Evolutionary conservation across 2,329 filamentous ascomycete genomes (phyloP).

Genomic region (Pezicula neosporulosa): DNA sequence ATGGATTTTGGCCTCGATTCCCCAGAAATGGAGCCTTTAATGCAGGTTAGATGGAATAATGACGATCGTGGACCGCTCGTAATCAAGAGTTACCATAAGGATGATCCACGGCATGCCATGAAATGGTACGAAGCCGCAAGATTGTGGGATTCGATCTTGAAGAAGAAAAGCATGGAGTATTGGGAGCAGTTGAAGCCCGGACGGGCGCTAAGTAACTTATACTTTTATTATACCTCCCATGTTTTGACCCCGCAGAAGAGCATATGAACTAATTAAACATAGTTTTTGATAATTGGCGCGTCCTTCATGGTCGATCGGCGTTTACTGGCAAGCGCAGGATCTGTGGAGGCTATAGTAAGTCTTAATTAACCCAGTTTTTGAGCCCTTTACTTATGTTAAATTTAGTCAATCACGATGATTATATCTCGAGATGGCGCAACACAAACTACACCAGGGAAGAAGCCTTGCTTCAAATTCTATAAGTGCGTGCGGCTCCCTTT

Average conservation of each 20-base stretch:
- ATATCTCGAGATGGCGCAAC: conserved; percentile 70
- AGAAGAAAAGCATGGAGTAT: conserved; percentile 62
- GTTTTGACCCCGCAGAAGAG: not conserved
- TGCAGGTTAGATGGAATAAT: conserved; percentile 88
- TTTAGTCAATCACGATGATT: conserved; percentile 76
- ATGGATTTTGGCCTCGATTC: conserved; percentile 31
- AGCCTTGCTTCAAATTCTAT: conserved; percentile 23
- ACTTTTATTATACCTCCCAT: not conserved
- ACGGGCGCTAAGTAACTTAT: conserved; percentile 63
- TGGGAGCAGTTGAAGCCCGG: conserved; percentile 82
- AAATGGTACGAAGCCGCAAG: conserved; percentile 79
- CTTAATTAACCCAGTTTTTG: not conserved
- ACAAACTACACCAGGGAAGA: conserved; percentile 52
- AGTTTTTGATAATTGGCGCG: conserved; percentile 97
- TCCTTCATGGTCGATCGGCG: conserved; percentile 79
- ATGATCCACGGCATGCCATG: conserved; percentile 4
- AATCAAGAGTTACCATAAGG: conserved; percentile 19
- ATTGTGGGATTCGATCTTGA: conserved; percentile 69
- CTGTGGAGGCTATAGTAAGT: conserved; percentile 86
- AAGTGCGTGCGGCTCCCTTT: not conserved
- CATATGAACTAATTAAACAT: not conserved
- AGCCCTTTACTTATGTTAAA: conserved; percentile 6
- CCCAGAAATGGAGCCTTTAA: conserved; percentile 36
- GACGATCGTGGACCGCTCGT: conserved; percentile 72
- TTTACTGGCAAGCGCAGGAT: conserved; percentile 85